Conservation (phyloP, 2,329 filamentous ascomycete genomes). For the Diaporthe sp. region DNA sequence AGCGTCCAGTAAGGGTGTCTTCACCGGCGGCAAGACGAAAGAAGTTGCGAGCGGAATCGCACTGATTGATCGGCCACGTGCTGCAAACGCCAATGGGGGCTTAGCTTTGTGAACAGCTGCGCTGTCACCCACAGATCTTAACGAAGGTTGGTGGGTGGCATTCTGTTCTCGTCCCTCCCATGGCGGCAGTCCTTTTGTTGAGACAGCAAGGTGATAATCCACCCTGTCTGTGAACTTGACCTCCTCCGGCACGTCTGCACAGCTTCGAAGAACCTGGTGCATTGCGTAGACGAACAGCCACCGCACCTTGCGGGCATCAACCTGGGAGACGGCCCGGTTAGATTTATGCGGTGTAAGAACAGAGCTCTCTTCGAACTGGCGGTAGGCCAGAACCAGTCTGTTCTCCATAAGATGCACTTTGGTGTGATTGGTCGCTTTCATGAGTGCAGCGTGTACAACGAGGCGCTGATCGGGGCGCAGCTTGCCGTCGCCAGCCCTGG, state of each 20-base stretch:
- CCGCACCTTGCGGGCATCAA: slow-evolving; percentile 80
- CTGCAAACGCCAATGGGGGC: slow-evolving; percentile 48
- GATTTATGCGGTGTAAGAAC: slow-evolving; percentile 62
- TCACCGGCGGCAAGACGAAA: neutral
- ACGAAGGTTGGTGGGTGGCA: neutral
- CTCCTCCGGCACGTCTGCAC: slow-evolving; percentile 71
- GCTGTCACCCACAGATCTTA: neutral
- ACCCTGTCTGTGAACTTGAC: slow-evolving; percentile 68
- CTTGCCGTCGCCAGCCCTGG: slow-evolving; percentile 48
- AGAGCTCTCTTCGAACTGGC: slow-evolving; percentile 75
- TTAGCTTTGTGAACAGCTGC: slow-evolving; percentile 35
- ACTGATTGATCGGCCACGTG: slow-evolving; percentile 37
- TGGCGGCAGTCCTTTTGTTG: slow-evolving; percentile 57
- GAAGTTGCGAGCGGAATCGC: slow-evolving; percentile 26
- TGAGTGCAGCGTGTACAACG: slow-evolving; percentile 64
- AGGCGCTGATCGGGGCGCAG: slow-evolving; percentile 62
- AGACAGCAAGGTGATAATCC: slow-evolving; percentile 67
- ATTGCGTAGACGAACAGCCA: slow-evolving; percentile 83
- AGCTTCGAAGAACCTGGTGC: slow-evolving; percentile 78
- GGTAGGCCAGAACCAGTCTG: slow-evolving; percentile 75
- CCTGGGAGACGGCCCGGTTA: slow-evolving; percentile 68
- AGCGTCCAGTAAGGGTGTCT: neutral
- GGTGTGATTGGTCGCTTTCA: slow-evolving; percentile 62
- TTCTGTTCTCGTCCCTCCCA: slow-evolving; percentile 53
- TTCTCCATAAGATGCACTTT: slow-evolving; percentile 56